These are phyloP conservation scores for Nicotiana tabacum DNA, from an alignment of 257 asterid genomes.

Conservation along the genomic window DNA sequence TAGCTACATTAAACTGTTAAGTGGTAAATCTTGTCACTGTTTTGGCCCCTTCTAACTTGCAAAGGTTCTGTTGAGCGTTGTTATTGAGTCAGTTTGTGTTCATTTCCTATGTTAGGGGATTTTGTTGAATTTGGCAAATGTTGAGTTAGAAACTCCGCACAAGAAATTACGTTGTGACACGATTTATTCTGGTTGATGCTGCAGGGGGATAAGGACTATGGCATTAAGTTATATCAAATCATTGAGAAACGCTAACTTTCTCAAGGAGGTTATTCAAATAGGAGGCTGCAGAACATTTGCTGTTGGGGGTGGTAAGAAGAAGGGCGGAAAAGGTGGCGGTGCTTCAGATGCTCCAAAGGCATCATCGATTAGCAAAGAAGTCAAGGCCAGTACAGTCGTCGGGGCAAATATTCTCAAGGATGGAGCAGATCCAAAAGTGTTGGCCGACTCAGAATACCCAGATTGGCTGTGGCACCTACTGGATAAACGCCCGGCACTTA, in stretches of 20 bases:
- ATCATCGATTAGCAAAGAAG: constrained; percentile 76
- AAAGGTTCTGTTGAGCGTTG: not conserved
- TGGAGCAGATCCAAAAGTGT: constrained; percentile 77
- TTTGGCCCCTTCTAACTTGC: not conserved
- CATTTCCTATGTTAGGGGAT: not conserved
- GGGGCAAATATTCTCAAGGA: constrained; percentile 86
- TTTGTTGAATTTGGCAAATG: not conserved
- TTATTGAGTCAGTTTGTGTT: not conserved
- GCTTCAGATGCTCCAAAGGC: constrained; percentile 73
- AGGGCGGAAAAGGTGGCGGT: constrained; percentile 76
- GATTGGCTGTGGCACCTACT: constrained; percentile 86
- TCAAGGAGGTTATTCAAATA: constrained; percentile 34
- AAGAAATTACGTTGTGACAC: not conserved
- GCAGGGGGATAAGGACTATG: constrained; percentile 41
- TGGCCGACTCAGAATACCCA: constrained; percentile 81
- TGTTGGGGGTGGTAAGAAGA: constrained; percentile 83
- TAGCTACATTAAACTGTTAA: not conserved
- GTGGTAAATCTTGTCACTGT: not conserved
- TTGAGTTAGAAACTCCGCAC: not conserved
- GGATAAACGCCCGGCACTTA: constrained; percentile 70
- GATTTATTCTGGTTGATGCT: not conserved
- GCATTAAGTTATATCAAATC: constrained; percentile 33
- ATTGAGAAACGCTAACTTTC: constrained; percentile 32
- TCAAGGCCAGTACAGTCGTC: constrained; percentile 71
- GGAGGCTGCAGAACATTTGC: constrained; percentile 64